Evolutionary conservation across 768 basidiomycete genomes (phyloP).

Genomic region (Clitopilus passeckerianus): DNA sequence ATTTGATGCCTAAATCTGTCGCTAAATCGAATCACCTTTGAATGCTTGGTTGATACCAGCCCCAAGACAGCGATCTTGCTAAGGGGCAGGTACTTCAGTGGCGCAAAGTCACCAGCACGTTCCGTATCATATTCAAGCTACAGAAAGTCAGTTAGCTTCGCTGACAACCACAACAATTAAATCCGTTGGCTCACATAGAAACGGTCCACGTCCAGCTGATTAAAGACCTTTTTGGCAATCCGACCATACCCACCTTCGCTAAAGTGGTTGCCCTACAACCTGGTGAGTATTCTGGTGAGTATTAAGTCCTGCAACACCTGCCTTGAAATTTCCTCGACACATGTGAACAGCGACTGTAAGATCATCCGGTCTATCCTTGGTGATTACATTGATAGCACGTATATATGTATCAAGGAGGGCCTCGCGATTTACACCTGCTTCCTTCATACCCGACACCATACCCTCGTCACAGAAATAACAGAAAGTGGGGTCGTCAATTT

Average conservation of each 20-base stretch:
- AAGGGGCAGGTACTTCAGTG: constrained; percentile 47
- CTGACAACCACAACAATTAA: not conserved
- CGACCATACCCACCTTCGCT: constrained; percentile 56
- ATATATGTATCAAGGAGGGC: constrained; percentile 67
- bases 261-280: constrained; percentile 40
- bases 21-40: too few species aligned
- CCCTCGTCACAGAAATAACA: constrained; percentile 65
- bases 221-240: constrained; percentile 53
- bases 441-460: constrained; percentile 49
- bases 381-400: constrained; percentile 54
- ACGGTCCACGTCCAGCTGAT: constrained; percentile 51
- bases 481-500: constrained; percentile 49
- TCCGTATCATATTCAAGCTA: constrained; percentile 65
- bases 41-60: constrained; percentile 42
- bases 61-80: constrained; percentile 44
- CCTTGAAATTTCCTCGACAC: constrained; percentile 51
- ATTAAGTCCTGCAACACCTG: constrained; percentile 20
- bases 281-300: constrained; percentile 22
- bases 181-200: constrained; percentile 33
- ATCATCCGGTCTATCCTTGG: constrained; percentile 48
- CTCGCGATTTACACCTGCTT: constrained; percentile 55
- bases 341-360: constrained; percentile 55
- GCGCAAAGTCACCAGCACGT: constrained; percentile 54
- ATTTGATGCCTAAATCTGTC: too few species aligned
- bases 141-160: constrained; percentile 11